phyloP scores from a whole-genome alignment of 805 yeast genomes.

The Suhomyces xylopsoci region DNA sequence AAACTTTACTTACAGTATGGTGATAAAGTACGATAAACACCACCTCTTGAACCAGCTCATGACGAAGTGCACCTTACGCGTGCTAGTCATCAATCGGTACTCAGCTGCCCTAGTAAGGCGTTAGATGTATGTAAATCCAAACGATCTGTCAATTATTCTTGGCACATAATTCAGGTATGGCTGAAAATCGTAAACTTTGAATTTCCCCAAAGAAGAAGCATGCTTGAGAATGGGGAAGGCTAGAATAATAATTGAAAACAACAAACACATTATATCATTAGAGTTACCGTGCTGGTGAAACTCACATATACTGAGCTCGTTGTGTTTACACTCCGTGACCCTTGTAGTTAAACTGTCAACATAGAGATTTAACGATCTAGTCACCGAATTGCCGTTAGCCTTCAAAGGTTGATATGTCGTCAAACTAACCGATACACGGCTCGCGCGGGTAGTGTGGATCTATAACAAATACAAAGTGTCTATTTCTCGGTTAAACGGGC shows the following conservation, averaged over 20 bases:
- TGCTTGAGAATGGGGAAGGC: background rate
- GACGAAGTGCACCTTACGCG: too few species aligned
- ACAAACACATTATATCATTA: background rate
- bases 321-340: background rate
- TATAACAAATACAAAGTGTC: background rate
- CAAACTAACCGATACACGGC: background rate
- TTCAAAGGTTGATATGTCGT: background rate
- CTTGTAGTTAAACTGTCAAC: background rate
- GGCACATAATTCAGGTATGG: background rate
- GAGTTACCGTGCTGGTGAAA: background rate
- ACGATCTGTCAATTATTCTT: background rate
- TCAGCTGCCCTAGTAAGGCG: background rate
- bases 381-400: background rate
- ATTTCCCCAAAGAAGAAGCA: background rate
- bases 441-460: background rate
- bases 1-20: too few species aligned
- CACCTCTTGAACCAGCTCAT: too few species aligned
- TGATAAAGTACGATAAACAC: too few species aligned
- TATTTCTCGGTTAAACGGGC: background rate
- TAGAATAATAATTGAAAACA: background rate
- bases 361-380: background rate
- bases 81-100: too few species aligned
- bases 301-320: background rate
- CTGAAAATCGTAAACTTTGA: background rate
- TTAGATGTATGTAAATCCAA: background rate